A percentile compares a stretch with the other conserved stretches of the same genome.
phyloP scores from a whole-genome alignment of 345 rosid genomes.

The Trapa incisa region DNA sequence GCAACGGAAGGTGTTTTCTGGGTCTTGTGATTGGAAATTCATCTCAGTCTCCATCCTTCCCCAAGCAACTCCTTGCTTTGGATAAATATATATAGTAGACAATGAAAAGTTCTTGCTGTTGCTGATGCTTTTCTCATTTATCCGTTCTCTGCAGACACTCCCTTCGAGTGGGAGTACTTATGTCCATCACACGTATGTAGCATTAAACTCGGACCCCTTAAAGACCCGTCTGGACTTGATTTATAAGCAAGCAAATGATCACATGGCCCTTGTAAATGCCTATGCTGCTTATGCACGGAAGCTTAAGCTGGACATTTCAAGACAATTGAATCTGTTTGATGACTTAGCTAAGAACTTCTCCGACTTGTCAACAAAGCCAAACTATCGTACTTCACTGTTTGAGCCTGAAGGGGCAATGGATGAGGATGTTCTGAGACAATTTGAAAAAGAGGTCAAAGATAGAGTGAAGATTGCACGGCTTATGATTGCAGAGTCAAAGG shows the following conservation, averaged over 20 bases:
- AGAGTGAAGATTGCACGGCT: conserved; percentile 34
- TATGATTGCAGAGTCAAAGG: conserved; percentile 69
- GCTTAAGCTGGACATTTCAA: conserved; percentile 70
- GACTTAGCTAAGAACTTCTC: conserved; percentile 62
- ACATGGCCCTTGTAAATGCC: conserved; percentile 61
- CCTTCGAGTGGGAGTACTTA: conserved; percentile 49
- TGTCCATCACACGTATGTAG: conserved; percentile 52
- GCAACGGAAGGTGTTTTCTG: not conserved
- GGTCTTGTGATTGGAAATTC: not conserved
- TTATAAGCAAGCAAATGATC: conserved; percentile 79
- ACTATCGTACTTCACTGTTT: conserved; percentile 34
- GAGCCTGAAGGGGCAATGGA: conserved; percentile 36
- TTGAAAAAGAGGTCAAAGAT: conserved; percentile 89
- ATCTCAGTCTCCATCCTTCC: not conserved
- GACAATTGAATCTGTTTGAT: conserved; percentile 59
- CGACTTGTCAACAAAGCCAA: conserved; percentile 32
- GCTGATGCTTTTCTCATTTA: not conserved
- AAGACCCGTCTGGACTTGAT: conserved; percentile 76
- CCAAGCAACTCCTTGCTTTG: too few species aligned
- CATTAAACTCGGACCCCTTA: conserved; percentile 63
- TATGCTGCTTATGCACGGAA: conserved; percentile 86
- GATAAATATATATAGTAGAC: not conserved
- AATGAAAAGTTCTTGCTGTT: not conserved
- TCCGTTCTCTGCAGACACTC: conserved; percentile 28
- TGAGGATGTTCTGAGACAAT: conserved; percentile 60